Percentiles rank a stretch among this genome's conserved stretches.
Evolutionary conservation across 176 grass and related monocot species (phyloP).

Genomic region (Puya raimondii): DNA sequence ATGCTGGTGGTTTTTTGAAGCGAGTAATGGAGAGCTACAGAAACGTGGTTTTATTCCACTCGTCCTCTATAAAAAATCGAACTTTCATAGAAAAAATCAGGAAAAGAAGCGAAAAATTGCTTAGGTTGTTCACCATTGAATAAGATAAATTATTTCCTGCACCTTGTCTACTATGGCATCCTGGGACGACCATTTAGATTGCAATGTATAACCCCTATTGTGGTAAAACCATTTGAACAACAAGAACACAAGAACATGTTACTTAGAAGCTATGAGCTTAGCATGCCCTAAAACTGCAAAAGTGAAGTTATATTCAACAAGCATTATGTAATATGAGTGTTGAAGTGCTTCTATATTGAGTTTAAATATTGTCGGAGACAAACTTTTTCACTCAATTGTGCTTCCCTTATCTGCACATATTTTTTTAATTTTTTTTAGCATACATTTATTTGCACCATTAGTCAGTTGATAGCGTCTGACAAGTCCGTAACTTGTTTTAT

Average conservation of each 20-base stretch:
- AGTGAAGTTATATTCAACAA: neutral
- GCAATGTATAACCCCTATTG: too few relatives aligned
- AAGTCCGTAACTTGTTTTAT: neutral
- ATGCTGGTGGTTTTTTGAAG: too few relatives aligned
- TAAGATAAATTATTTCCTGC: too few relatives aligned
- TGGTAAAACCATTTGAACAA: neutral
- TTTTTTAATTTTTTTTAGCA: too few relatives aligned
- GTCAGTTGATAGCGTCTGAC: neutral
- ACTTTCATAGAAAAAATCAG: too few relatives aligned
- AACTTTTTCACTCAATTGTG: neutral
- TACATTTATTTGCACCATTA: neutral
- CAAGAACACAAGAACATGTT: neutral
- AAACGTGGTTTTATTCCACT: too few relatives aligned
- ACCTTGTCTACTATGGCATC: too few relatives aligned
- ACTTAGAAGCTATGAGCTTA: neutral
- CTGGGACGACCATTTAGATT: too few relatives aligned
- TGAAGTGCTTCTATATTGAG: neutral
- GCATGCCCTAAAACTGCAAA: neutral
- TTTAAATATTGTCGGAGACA: neutral
- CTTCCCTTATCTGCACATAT: neutral
- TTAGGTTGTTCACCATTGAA: too few relatives aligned
- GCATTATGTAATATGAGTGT: neutral
- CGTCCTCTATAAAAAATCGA: too few relatives aligned
- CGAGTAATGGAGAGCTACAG: too few relatives aligned
- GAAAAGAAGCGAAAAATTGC: too few relatives aligned